Evolutionary conservation across 495 filamentous ascomycete species (phyloP).

Genomic region (Podospora conica): DNA sequence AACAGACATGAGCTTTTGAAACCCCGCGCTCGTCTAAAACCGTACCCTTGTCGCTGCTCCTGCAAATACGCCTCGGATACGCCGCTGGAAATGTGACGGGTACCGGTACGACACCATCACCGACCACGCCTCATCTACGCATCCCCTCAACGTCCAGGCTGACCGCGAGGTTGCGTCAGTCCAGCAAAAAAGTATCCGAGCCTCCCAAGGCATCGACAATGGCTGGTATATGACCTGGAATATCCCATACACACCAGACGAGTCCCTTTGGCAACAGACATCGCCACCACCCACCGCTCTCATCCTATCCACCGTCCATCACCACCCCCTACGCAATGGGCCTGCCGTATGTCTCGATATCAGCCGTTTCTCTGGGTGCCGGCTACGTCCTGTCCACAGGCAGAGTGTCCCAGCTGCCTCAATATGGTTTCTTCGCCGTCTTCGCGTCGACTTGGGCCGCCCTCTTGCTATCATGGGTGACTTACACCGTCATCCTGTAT

Average conservation of each 20-base stretch:
- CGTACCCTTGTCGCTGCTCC: not conserved
- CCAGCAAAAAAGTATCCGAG: not conserved
- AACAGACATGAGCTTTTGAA: not conserved
- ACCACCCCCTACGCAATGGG: constrained; percentile 7
- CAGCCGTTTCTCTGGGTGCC: constrained; percentile 21
- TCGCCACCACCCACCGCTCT: not conserved
- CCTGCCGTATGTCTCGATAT: constrained; percentile 20
- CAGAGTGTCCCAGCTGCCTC: constrained; percentile 23
- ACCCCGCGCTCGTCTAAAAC: not conserved
- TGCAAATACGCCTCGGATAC: not conserved
- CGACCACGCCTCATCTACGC: not conserved
- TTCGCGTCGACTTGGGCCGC: constrained; percentile 22
- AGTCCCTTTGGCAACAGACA: no score
- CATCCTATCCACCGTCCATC: not conserved
- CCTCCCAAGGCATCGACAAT: not conserved
- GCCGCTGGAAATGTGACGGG: not conserved
- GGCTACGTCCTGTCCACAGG: constrained; percentile 31
- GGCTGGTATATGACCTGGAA: not conserved
- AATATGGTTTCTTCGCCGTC: constrained; percentile 15
- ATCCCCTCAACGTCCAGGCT: not conserved
- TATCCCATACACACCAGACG: not conserved
- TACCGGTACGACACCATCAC: not conserved
- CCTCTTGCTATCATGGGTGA: constrained; percentile 22
- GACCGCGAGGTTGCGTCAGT: not conserved
- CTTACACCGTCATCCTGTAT: constrained; percentile 57